Base-by-base conservation (phyloP, 768 basidiomycete genomes). In the Auricularia auricula-judae region DNA sequence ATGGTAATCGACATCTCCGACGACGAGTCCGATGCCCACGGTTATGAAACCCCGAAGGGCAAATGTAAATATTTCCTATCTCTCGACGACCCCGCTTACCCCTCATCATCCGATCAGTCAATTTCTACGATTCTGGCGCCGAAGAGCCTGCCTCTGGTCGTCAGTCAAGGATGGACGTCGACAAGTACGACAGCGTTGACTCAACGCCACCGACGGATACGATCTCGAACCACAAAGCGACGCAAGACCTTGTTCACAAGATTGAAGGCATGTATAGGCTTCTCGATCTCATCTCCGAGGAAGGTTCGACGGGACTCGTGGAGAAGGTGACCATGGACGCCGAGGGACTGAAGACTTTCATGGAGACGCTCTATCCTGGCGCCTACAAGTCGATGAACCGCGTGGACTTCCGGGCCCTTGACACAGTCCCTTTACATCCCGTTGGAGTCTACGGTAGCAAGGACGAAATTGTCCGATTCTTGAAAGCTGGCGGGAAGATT, bases 251-350 rank as follows among this genome's bases (percentile, higher is more conserved):
- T 5, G 47, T 51, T 51, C 47, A 51, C 18, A 16, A 21, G 18
- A 18, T 84, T 66, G 71, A 73, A 61, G 81, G 79, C 23, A 74
- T 84, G 74, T 83, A 79, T 71, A 77, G 81, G 10, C 75, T 85
- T 36, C 73, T 85, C 3, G 83, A 85, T 61, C 73, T 85, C 12
- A 79, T 84, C 66, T 76, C 71, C 10, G 84, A 85, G 65, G 73
- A 77, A 61, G 78, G 79, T 1, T 82, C 77, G 39, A 77, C 80
- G 3, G 82, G 83, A 1, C 74, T 84, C 4, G 85, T 85, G 47
- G 84, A 85, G 67, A 86, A 87, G 69, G 79, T 86, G 39, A 81
- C 86, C 70, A 86, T 87, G 36, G 75, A 76, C 1, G 82, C 84
- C 69, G 73, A 77, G 2, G 80, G 82, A 2, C 72, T 86, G 11